Evolutionary conservation across 2,329 filamentous ascomycete species (phyloP).

Genomic region (Fusarium verticillioides): DNA sequence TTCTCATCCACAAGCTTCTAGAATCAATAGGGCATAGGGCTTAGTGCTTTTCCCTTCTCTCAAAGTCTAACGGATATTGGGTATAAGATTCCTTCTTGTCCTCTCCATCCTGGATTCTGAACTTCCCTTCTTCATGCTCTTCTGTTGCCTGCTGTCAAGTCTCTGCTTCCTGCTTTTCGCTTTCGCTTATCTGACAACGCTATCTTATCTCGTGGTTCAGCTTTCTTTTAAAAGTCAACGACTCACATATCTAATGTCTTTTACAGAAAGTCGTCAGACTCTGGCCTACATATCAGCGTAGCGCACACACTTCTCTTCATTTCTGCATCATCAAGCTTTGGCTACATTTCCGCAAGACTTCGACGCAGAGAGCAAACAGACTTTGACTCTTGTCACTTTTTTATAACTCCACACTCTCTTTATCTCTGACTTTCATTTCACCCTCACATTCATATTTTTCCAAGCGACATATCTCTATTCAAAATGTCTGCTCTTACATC

Average conservation of each 20-base stretch:
- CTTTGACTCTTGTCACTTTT: background rate
- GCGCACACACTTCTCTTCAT: background rate
- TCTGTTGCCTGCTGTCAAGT: background rate
- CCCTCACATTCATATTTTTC: fast-evolving
- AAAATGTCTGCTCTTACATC: slow-evolving; percentile 5
- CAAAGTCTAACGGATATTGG: background rate
- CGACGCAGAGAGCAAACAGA: background rate
- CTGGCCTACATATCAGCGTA: background rate
- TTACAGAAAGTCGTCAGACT: background rate
- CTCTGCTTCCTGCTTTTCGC: background rate
- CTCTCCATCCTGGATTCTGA: background rate
- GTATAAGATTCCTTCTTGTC: background rate
- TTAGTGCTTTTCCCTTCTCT: background rate
- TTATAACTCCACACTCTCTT: no score
- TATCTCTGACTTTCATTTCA: background rate
- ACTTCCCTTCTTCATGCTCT: background rate
- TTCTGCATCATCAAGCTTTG: background rate
- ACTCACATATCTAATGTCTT: background rate
- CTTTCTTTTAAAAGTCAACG: no score
- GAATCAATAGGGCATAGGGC: background rate
- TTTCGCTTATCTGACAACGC: background rate
- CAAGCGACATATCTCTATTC: no score
- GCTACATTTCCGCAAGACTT: fast-evolving
- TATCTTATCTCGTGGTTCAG: background rate
- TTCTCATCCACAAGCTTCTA: background rate